Evolutionary conservation across 345 rosid species (phyloP).

Genomic region (Schrenkiella parvula): DNA sequence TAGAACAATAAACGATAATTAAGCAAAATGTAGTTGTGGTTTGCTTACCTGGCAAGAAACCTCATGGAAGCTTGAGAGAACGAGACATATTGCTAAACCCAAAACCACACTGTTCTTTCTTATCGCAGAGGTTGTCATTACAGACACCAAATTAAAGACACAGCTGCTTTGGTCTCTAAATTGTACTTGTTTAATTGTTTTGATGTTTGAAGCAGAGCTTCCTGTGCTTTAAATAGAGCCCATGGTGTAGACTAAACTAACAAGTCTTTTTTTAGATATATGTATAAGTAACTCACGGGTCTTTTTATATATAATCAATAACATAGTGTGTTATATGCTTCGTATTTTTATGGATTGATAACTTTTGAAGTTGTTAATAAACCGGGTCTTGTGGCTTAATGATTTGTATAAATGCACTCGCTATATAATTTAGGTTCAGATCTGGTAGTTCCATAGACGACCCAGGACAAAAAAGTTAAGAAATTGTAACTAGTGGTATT

Average conservation of each 20-base stretch:
- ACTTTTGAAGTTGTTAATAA: too few relatives aligned
- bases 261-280: neutral
- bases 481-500: neutral
- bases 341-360: neutral
- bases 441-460: neutral
- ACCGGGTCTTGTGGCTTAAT: too few relatives aligned
- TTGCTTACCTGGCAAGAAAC: neutral
- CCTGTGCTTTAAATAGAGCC: neutral
- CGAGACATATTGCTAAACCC: neutral
- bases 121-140: neutral
- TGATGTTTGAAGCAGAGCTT: neutral
- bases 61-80: constrained; percentile 4
- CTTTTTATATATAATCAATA: neutral
- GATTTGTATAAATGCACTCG: too few relatives aligned
- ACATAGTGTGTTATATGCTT: neutral
- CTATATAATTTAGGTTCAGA: neutral
- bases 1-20: too few relatives aligned
- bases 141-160: neutral
- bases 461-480: too few relatives aligned
- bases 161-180: neutral
- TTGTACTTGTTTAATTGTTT: neutral
- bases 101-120: neutral
- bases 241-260: neutral
- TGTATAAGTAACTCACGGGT: neutral
- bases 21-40: too few relatives aligned